phyloP scores from a whole-genome alignment of 2,329 filamentous ascomycete species.

The Aureobasidium pullulans region DNA sequence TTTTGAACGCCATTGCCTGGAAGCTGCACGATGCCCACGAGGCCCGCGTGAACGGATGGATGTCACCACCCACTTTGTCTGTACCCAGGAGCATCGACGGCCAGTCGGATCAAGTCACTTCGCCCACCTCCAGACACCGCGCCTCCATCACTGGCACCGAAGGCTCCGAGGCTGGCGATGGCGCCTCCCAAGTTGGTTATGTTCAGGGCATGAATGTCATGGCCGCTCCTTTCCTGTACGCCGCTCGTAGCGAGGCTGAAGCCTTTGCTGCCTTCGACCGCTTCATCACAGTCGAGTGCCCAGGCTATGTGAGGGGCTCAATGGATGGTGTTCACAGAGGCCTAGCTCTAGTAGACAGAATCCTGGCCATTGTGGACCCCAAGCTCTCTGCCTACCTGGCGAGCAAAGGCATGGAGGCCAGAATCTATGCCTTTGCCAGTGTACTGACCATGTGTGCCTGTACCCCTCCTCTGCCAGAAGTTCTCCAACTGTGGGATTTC shows the following conservation, averaged over 20 bases:
- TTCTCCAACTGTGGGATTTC: constrained; percentile 92
- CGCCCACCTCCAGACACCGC: constrained; percentile 25
- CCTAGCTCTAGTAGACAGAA: constrained; percentile 82
- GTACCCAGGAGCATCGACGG: constrained; percentile 43
- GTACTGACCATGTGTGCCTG: constrained; percentile 93
- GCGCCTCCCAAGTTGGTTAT: constrained; percentile 69
- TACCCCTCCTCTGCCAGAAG: constrained; percentile 88
- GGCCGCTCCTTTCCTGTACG: constrained; percentile 90
- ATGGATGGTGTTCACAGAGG: constrained; percentile 97
- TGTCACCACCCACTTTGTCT: constrained; percentile 41
- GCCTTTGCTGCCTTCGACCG: constrained; percentile 87
- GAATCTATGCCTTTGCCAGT: constrained; percentile 93
- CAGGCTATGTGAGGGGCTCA: constrained; percentile 86
- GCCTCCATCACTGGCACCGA: constrained; percentile 50
- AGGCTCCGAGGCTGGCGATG: constrained; percentile 51
- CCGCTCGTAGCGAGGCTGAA: constrained; percentile 87
- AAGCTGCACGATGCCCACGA: constrained; percentile 72
- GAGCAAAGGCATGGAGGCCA: constrained; percentile 78
- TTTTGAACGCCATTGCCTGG: constrained; percentile 94
- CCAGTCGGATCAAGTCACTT: constrained; percentile 37
- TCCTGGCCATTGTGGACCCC: constrained; percentile 82
- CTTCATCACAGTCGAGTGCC: constrained; percentile 80
- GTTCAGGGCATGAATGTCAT: constrained; percentile 99
- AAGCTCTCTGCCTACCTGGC: constrained; percentile 79
- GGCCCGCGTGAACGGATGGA: constrained; percentile 48